Conservation (phyloP, 805 yeast species). For the Candida ipomoeae region DNA sequence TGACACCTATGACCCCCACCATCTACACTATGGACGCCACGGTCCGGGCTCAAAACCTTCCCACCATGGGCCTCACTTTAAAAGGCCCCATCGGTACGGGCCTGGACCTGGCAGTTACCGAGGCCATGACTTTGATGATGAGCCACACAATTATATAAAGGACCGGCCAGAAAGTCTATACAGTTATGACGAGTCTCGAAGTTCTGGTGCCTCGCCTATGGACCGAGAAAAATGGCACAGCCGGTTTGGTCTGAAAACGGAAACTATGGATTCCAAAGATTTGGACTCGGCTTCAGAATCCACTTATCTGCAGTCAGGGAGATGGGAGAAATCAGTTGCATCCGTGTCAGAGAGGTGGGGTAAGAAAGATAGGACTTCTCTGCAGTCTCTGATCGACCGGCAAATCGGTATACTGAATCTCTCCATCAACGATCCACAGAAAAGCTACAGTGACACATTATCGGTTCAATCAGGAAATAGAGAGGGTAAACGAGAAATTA, state of each 20-base stretch:
- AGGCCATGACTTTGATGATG: not conserved
- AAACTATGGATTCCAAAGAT: not conserved
- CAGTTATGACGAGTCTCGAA: not conserved
- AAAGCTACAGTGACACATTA: not conserved
- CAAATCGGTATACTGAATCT: slow-evolving; percentile 3
- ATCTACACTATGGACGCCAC: not conserved
- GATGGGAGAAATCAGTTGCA: no score
- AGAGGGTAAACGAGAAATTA: not conserved
- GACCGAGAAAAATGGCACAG: not conserved
- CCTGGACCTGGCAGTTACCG: not conserved
- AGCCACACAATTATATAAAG: not conserved
- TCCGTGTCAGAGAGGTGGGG: not conserved
- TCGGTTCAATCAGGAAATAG: not conserved
- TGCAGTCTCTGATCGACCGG: slow-evolving; percentile 3
- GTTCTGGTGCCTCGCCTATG: not conserved
- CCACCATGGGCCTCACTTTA: not conserved
- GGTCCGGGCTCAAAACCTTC: not conserved
- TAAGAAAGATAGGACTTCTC: not conserved
- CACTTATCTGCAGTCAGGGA: not conserved
- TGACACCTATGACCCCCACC: not conserved
- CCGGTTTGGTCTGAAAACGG: not conserved
- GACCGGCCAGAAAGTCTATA: not conserved
- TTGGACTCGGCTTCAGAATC: not conserved
- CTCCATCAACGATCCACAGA: not conserved
- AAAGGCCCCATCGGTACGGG: not conserved